Evolutionary conservation across 2,329 filamentous ascomycete species (phyloP), one percentile per base, ranked within the genome.

Genomic region (Lecanicillium sp.): DNA sequence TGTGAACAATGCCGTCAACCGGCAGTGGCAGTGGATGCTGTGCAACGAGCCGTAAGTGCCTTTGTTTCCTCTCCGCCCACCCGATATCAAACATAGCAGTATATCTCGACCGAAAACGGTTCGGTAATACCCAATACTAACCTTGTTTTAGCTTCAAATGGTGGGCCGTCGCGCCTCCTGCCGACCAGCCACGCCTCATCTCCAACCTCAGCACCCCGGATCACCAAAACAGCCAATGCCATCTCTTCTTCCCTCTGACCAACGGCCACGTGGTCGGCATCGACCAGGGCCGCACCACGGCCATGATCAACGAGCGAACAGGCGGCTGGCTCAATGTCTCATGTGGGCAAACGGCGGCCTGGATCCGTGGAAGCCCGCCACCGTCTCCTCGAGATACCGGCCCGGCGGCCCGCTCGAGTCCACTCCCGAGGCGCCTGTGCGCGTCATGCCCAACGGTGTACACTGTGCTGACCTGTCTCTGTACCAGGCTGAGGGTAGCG

Each of bases 391-490:
- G 8, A 29, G 28, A 2, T 17, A 29, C 27, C 9, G 36, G 3
- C 41, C 32, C 5, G 41, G 33, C 31, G 41, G 41, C 10, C 19
- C 28, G 11, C 55, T 70, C 31, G 64, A 70, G 50, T 52, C 49
- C 29, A 54, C 58, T 6, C 68, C 68, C 44, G 71, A 68, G 66
- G 66, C 71, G 42, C 67, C 66, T 1, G 53, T 58, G 0, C 44
- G 58, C 33, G 62, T 60, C 46, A 52, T 46, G 28, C 55, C 58
- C 7, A 31, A 36, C 3, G 72, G 71, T 2, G 54, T 71, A 8
- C 66, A 81, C 50, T 89, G 84, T 61, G 64, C 66, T 4, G 63
- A 72, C 5, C 74, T 76, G 1, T 87, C 84, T 66, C 78, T 79
- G 57, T 74, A 84, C 49, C 74, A 70, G 1, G 56, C 60, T 0